These are phyloP conservation scores for Nectriaceae sp. DNA, from an alignment of 2,329 filamentous ascomycete species.

Conservation along the genomic window DNA sequence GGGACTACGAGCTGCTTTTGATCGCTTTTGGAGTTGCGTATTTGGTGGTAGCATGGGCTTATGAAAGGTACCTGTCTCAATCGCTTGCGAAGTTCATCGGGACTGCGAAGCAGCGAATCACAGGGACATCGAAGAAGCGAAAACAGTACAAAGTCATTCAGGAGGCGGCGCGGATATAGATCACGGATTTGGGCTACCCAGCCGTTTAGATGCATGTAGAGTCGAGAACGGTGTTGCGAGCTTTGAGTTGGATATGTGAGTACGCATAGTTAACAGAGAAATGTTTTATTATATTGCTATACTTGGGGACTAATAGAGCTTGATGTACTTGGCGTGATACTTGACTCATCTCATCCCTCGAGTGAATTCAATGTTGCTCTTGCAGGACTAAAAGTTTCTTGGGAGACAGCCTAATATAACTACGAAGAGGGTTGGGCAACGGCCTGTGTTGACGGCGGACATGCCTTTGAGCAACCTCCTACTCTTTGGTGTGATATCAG, in stretches of 20 bases:
- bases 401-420: conserved; percentile 66
- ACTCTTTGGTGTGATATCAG: conserved; percentile 62
- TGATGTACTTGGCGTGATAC: too few species aligned
- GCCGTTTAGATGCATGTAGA: too few species aligned
- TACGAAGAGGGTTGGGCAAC: conserved; percentile 76
- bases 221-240: too few species aligned
- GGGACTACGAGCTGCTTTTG: conserved; percentile 72
- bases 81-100: conserved; percentile 69
- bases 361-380: too few species aligned
- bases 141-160: conserved; percentile 85
- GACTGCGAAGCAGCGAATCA: conserved; percentile 56
- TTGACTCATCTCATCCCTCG: too few species aligned
- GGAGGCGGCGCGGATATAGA: conserved; percentile 49
- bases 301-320: too few species aligned
- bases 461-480: conserved; percentile 70
- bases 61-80: conserved; percentile 73
- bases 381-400: too few species aligned
- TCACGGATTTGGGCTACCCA: background rate
- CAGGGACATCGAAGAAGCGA: conserved; percentile 69
- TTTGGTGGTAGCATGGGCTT: conserved; percentile 67
- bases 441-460: conserved; percentile 70
- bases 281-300: too few species aligned
- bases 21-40: conserved; percentile 69
- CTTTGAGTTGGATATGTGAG: too few species aligned
- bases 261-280: too few species aligned